Percentiles rank a stretch among this genome's conserved stretches.
phyloP scores from a whole-genome alignment of 1,139 yeast species.

The Magnusiomyces suaveolens region DNA sequence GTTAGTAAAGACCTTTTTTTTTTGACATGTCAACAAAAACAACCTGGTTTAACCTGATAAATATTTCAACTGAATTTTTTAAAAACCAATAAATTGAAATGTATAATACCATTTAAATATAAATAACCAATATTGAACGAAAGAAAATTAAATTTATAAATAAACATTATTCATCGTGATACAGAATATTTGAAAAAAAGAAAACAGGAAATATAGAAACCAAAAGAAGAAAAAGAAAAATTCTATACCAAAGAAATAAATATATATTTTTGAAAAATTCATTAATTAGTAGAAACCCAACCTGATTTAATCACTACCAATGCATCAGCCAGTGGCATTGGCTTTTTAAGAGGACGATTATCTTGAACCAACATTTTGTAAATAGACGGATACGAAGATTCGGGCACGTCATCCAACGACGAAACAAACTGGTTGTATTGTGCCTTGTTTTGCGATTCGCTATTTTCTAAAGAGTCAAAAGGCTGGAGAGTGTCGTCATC shows the following conservation, averaged over 20 bases:
- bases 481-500: not conserved
- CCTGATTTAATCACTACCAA: slow-evolving; percentile 48
- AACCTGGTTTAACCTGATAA: too few species aligned
- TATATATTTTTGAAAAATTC: too few species aligned
- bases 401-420: slow-evolving; percentile 23
- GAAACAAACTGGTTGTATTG: not conserved
- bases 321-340: slow-evolving; percentile 45
- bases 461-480: not conserved
- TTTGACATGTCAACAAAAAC: too few species aligned
- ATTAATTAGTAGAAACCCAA: slow-evolving; percentile 41
- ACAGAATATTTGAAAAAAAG: not conserved
- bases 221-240: not conserved
- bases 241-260: not conserved
- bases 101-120: too few species aligned
- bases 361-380: slow-evolving; percentile 45
- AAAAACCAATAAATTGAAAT: too few species aligned
- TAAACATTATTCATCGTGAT: too few species aligned
- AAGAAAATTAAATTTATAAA: too few species aligned
- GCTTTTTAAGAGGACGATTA: slow-evolving; percentile 42
- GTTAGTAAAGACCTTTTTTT: too few species aligned
- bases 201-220: not conserved
- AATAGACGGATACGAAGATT: slow-evolving; percentile 31
- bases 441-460: not conserved
- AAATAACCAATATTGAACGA: too few species aligned
- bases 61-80: too few species aligned